Conservation (phyloP, 805 yeast species). For the Kodamaea leandrae region DNA sequence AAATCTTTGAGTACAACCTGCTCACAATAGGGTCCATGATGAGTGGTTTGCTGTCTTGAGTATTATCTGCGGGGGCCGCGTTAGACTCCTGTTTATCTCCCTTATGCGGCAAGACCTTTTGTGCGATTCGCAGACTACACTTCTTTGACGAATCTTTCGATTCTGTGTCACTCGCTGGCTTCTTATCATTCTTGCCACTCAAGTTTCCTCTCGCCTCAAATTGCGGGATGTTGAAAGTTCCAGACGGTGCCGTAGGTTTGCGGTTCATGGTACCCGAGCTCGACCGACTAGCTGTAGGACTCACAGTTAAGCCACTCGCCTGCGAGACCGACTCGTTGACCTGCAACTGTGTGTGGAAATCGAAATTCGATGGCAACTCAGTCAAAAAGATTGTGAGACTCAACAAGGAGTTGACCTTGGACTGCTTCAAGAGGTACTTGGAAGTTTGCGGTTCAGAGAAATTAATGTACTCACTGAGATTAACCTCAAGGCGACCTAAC, state of each 20-base stretch:
- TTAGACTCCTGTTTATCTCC: not conserved
- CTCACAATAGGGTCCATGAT: constrained; percentile 51
- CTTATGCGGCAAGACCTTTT: not conserved
- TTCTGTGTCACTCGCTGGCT: not conserved
- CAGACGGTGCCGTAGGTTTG: not conserved
- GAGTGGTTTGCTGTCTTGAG: constrained; percentile 5
- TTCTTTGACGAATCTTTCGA: not conserved
- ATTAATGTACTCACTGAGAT: constrained; percentile 68
- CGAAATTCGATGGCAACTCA: constrained; percentile 37
- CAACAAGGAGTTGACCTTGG: constrained; percentile 80
- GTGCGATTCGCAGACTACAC: not conserved
- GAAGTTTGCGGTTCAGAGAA: constrained; percentile 51
- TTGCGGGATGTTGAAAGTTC: not conserved
- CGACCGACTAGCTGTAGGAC: not conserved
- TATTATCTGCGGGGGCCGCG: not conserved
- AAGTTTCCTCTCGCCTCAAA: not conserved
- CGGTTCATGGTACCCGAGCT: not conserved
- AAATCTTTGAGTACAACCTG: constrained; percentile 49
- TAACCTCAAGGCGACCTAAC: constrained; percentile 66
- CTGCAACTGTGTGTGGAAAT: constrained; percentile 42
- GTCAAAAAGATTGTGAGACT: constrained; percentile 56
- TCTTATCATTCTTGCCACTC: not conserved
- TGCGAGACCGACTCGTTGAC: constrained; percentile 23
- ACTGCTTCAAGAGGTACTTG: constrained; percentile 68
- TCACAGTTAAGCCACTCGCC: not conserved